phyloP scores from a whole-genome alignment of 2,329 filamentous ascomycete species.

The Phaeosphaeriaceae sp. region DNA sequence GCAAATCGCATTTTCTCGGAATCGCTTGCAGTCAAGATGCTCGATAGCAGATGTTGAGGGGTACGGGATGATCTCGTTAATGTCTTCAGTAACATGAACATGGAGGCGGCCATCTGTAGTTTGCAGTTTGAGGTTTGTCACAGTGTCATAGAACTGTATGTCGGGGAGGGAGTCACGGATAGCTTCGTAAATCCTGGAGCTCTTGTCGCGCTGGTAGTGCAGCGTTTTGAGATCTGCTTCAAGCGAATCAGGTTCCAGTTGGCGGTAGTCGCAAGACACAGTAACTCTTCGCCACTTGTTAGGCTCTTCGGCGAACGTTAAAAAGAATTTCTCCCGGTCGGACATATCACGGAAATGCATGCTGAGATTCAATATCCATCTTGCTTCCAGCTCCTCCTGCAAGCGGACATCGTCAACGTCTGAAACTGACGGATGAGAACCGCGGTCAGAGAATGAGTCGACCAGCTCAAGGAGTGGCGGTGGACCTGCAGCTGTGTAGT shows the following conservation, averaged over 20 bases:
- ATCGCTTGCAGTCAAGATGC: conserved; percentile 67
- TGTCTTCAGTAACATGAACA: conserved; percentile 97
- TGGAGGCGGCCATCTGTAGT: conserved; percentile 87
- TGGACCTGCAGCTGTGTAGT: conserved; percentile 27
- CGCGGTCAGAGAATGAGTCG: conserved; percentile 39
- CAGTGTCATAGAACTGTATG: conserved; percentile 94
- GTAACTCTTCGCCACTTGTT: conserved; percentile 86
- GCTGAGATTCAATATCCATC: conserved; percentile 96
- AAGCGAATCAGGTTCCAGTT: conserved; percentile 78
- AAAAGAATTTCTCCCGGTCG: conserved; percentile 95
- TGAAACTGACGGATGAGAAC: conserved; percentile 40
- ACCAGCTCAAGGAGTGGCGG: conserved; percentile 36
- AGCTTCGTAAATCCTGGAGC: conserved; percentile 88
- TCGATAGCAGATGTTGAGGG: conserved; percentile 75
- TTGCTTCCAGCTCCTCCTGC: conserved; percentile 80
- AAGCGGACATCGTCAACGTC: conserved; percentile 66
- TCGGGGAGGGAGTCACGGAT: conserved; percentile 91
- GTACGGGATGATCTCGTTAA: conserved; percentile 91
- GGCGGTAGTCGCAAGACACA: conserved; percentile 89
- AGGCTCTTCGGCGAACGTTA: conserved; percentile 85
- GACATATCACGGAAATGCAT: conserved; percentile 98
- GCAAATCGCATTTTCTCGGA: conserved; percentile 74
- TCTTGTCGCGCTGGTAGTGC: conserved; percentile 89
- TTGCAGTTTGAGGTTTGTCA: conserved; percentile 93
- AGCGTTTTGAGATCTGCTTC: conserved; percentile 81